Evolutionary conservation across 2,329 filamentous ascomycete species (phyloP).

Genomic region (Alternaria burnsii): DNA sequence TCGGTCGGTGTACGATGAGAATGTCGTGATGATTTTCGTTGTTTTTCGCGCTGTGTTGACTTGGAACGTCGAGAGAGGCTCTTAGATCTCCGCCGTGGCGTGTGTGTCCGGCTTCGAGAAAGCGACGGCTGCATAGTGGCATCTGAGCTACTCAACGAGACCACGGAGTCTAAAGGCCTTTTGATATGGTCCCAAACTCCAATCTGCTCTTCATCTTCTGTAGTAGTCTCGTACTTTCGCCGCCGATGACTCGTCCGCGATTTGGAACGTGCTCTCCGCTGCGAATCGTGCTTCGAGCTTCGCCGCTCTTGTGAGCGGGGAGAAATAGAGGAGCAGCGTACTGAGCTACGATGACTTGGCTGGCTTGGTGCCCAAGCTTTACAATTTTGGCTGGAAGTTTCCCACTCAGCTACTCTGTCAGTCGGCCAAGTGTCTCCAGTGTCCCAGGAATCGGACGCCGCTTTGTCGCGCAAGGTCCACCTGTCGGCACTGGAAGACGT

Average conservation of each 20-base stretch:
- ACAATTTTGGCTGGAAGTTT: slow-evolving; percentile 1
- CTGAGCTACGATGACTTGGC: background rate
- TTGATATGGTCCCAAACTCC: slow-evolving; percentile 14
- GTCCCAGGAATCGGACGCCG: slow-evolving; percentile 29
- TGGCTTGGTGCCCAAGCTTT: slow-evolving; percentile 1
- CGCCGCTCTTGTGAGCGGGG: background rate
- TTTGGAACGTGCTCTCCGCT: slow-evolving; percentile 6
- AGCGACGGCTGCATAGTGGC: slow-evolving; percentile 20
- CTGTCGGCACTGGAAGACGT: slow-evolving; percentile 10
- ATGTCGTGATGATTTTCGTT: slow-evolving; percentile 7
- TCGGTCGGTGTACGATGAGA: background rate
- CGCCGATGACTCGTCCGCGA: background rate
- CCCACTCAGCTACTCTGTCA: slow-evolving; percentile 3
- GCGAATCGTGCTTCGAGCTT: background rate
- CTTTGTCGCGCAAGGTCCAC: slow-evolving; percentile 25
- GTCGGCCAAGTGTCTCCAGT: slow-evolving; percentile 26
- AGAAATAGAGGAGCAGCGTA: background rate
- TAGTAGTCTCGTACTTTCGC: background rate
- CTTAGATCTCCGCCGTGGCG: slow-evolving; percentile 3
- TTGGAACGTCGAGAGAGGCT: slow-evolving; percentile 3
- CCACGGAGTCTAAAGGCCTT: slow-evolving; percentile 10
- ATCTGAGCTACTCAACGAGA: slow-evolving; percentile 21
- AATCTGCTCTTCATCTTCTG: slow-evolving; percentile 20
- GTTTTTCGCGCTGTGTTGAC: background rate
- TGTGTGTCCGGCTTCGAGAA: slow-evolving; percentile 14